Conservation (phyloP, 176 grass and related monocot genomes). For the Saccharum officinarum region DNA sequence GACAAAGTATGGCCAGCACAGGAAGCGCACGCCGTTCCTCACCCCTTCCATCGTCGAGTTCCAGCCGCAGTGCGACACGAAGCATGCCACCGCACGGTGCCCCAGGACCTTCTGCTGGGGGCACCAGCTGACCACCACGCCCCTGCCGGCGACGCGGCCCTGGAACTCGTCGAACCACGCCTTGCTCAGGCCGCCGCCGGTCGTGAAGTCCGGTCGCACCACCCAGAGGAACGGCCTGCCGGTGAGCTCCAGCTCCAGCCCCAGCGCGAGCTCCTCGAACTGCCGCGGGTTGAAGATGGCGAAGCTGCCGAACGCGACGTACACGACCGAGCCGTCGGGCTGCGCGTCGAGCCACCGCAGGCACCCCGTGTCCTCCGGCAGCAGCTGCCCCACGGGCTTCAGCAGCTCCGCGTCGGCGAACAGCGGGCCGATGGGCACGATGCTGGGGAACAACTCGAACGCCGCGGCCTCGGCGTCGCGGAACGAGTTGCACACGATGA, state of each 20-base stretch:
- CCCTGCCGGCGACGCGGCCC: slow-evolving; percentile 2
- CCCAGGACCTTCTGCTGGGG: slow-evolving; percentile 26
- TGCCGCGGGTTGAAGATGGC: slow-evolving; percentile 28
- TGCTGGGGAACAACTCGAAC: not conserved
- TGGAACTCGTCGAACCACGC: slow-evolving; percentile 38
- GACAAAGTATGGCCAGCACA: slow-evolving; percentile 41
- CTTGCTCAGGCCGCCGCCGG: not conserved
- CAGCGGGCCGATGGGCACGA: slow-evolving; percentile 38
- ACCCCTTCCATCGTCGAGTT: slow-evolving; percentile 51
- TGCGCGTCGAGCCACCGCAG: slow-evolving; percentile 48
- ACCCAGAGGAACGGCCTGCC: slow-evolving; percentile 45
- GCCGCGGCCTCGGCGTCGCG: slow-evolving; percentile 19
- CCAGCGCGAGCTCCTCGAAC: slow-evolving; percentile 46
- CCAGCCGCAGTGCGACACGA: slow-evolving; percentile 57
- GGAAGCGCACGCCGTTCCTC: slow-evolving; percentile 34
- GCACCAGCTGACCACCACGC: slow-evolving; percentile 37
- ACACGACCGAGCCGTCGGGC: slow-evolving; percentile 48
- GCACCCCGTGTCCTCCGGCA: slow-evolving; percentile 36
- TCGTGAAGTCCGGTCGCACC: slow-evolving; percentile 37
- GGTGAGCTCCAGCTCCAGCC: slow-evolving; percentile 40
- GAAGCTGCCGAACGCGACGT: slow-evolving; percentile 67
- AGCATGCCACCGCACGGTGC: slow-evolving; percentile 19
- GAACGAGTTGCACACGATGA: slow-evolving; percentile 48
- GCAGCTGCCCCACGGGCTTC: slow-evolving; percentile 22
- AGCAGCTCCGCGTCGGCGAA: not conserved